phyloP scores from a whole-genome alignment of 768 basidiomycete species.

The Auricularia heimuer region DNA sequence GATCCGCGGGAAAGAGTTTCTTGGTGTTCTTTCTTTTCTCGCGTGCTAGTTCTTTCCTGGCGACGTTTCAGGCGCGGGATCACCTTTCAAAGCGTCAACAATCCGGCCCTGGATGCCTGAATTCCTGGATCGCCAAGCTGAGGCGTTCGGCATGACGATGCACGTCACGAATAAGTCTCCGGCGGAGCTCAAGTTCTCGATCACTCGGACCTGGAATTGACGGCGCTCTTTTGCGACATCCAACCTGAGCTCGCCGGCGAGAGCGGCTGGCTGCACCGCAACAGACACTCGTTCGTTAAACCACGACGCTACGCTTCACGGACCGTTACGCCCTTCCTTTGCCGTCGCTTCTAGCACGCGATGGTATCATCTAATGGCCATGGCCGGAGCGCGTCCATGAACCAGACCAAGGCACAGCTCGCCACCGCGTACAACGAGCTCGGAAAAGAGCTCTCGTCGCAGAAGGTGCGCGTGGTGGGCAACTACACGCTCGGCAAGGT shows the following conservation, averaged over 20 bases:
- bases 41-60: too few species aligned
- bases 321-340: too few species aligned
- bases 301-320: background rate
- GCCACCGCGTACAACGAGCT: conserved; percentile 95
- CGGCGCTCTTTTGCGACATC: background rate
- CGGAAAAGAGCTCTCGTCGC: conserved; percentile 88
- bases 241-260: background rate
- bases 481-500: conserved; percentile 91
- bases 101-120: too few species aligned
- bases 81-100: too few species aligned
- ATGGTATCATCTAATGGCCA: conserved; percentile 29
- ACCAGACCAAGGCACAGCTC: conserved; percentile 80
- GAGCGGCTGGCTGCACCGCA: background rate
- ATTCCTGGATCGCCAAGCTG: background rate
- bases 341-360: too few species aligned
- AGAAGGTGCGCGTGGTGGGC: conserved; percentile 83
- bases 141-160: background rate
- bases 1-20: too few species aligned
- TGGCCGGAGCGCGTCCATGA: conserved; percentile 50
- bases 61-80: too few species aligned
- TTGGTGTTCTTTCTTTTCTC: too few species aligned
- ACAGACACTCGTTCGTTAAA: background rate
- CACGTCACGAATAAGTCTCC: background rate
- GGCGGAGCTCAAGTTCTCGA: background rate
- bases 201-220: background rate